Evolutionary conservation across 140 eudicot species (phyloP).

Genomic region (Flaveria floridana): DNA sequence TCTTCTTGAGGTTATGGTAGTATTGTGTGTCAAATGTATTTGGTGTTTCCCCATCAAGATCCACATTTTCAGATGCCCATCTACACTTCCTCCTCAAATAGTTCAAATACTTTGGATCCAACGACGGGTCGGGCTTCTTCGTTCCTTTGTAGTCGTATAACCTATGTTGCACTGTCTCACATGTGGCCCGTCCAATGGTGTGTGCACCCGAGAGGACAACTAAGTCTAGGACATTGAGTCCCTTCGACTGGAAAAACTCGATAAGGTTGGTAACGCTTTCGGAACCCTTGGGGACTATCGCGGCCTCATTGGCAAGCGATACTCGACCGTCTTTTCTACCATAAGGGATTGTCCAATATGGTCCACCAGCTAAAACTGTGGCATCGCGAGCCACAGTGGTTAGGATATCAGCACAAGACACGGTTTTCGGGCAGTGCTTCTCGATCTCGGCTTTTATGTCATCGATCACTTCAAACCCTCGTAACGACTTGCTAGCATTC

Average conservation of each 20-base stretch:
- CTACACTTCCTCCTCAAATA: constrained; percentile 79
- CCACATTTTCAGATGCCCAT: constrained; percentile 67
- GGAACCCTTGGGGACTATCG: constrained; percentile 59
- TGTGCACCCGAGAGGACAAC: constrained; percentile 92
- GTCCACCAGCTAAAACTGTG: constrained; percentile 58
- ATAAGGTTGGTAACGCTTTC: constrained; percentile 64
- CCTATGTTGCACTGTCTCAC: constrained; percentile 63
- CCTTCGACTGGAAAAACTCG: constrained; percentile 79
- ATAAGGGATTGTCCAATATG: constrained; percentile 66
- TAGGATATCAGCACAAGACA: constrained; percentile 84
- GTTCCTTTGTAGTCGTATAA: constrained; percentile 69
- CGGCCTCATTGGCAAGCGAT: constrained; percentile 63
- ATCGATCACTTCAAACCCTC: constrained; percentile 75
- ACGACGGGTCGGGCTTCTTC: constrained; percentile 59
- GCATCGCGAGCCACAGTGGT: constrained; percentile 74
- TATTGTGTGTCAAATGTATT: constrained; percentile 55
- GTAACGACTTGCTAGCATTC: constrained; percentile 56
- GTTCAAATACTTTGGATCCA: constrained; percentile 61
- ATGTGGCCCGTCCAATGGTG: constrained; percentile 72
- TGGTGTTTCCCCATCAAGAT: constrained; percentile 73
- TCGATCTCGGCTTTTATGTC: constrained; percentile 73
- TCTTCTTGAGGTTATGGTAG: constrained; percentile 64
- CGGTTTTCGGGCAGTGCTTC: constrained; percentile 66
- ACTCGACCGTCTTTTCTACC: constrained; percentile 80
- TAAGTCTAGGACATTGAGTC: constrained; percentile 62